phyloP scores from a whole-genome alignment of 1,139 yeast genomes.

The Blastobotrys aristatus region DNA sequence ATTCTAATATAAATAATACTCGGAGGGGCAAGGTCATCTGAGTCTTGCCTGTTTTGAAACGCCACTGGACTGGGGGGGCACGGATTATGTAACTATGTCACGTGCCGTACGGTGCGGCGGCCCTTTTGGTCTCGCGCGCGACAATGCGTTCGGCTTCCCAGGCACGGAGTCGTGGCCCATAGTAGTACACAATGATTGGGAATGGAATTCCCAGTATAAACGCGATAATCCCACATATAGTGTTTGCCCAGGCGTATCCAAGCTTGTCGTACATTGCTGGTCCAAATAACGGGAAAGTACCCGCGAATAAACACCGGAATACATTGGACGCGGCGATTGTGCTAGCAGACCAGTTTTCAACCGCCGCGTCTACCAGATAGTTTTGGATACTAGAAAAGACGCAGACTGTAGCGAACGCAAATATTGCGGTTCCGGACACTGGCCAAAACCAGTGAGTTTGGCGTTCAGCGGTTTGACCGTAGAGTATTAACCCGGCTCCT shows the following conservation, averaged over 20 bases:
- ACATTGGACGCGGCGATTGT: slow-evolving; percentile 57
- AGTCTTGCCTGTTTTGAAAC: no score
- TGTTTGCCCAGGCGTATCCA: slow-evolving; percentile 65
- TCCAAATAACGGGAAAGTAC: slow-evolving; percentile 42
- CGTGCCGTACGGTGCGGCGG: neutral
- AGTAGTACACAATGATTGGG: slow-evolving; percentile 51
- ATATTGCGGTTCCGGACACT: slow-evolving; percentile 48
- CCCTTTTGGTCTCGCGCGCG: neutral
- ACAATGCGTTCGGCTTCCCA: slow-evolving; percentile 43
- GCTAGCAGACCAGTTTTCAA: slow-evolving; percentile 50
- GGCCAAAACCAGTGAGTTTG: slow-evolving; percentile 52
- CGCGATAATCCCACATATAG: slow-evolving; percentile 53
- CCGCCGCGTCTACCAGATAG: slow-evolving; percentile 53
- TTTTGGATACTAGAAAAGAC: slow-evolving; percentile 57
- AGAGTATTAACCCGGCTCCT: slow-evolving; percentile 53
- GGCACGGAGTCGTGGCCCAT: slow-evolving; percentile 50
- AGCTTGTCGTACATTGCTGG: slow-evolving; percentile 31
- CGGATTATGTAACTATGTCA: neutral
- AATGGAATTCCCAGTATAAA: slow-evolving; percentile 57
- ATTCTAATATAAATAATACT: no score
- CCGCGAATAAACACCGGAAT: slow-evolving; percentile 54
- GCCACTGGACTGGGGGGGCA: no score
- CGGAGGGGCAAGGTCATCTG: no score
- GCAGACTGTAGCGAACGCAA: slow-evolving; percentile 53
- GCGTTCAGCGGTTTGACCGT: slow-evolving; percentile 59